Conservation (phyloP, 345 rosid genomes). For the Lepidium africanum region DNA sequence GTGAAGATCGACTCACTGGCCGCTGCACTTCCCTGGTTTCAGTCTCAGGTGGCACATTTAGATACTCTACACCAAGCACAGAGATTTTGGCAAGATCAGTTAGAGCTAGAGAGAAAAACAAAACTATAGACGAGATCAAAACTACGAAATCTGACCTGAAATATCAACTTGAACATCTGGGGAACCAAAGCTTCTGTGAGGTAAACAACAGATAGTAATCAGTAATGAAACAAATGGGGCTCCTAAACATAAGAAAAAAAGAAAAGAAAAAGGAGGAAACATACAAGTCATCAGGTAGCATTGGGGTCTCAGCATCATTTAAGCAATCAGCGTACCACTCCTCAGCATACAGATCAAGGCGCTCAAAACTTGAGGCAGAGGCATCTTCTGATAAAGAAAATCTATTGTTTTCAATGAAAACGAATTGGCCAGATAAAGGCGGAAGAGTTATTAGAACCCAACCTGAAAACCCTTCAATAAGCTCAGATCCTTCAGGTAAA, state of each 20-base stretch:
- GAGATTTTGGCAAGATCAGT: background rate
- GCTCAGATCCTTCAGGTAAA: constrained; percentile 45
- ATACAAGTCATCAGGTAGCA: constrained; percentile 57
- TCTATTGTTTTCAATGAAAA: background rate
- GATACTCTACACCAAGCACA: constrained; percentile 39
- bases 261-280: constrained; percentile 11
- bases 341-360: constrained; percentile 54
- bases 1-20: constrained; percentile 43
- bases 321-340: constrained; percentile 69
- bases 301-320: constrained; percentile 51
- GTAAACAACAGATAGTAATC: constrained; percentile 4
- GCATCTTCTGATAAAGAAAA: constrained; percentile 29
- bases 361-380: constrained; percentile 47
- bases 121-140: background rate
- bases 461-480: constrained; percentile 71
- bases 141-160: constrained; percentile 34
- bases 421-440: background rate
- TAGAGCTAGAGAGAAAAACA: background rate
- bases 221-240: constrained; percentile 8
- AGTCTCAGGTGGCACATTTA: constrained; percentile 36
- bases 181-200: constrained; percentile 44
- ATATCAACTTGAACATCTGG: constrained; percentile 52
- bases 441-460: constrained; percentile 5
- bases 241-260: constrained; percentile 9
- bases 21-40: constrained; percentile 43